Evolutionary conservation across 2,329 filamentous ascomycete genomes (phyloP).

Genomic region (Hymenoscyphus occultus): DNA sequence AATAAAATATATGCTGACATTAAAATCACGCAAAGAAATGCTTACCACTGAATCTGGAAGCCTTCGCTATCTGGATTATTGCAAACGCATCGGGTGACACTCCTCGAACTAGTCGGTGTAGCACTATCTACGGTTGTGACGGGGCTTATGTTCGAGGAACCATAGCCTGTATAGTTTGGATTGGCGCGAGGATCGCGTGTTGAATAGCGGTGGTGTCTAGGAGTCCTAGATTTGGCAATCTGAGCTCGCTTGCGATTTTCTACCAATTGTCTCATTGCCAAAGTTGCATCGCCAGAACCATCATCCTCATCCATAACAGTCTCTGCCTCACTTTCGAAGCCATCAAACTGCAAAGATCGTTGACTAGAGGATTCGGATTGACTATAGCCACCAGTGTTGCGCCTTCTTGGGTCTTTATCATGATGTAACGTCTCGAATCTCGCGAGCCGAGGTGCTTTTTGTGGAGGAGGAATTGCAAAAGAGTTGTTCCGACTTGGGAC

Average conservation of each 20-base stretch:
- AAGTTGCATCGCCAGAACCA: constrained; percentile 54
- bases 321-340: constrained; percentile 56
- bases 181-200: constrained; percentile 25
- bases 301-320: constrained; percentile 51
- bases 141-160: constrained; percentile 46
- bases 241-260: constrained; percentile 31
- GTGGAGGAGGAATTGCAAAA: constrained; percentile 40
- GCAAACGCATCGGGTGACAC: constrained; percentile 56
- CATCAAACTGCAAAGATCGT: constrained; percentile 26
- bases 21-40: constrained; percentile 11
- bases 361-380: constrained; percentile 35
- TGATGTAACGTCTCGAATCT: constrained; percentile 28
- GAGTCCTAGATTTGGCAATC: constrained; percentile 22
- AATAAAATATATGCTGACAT: neutral
- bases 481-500: constrained; percentile 60
- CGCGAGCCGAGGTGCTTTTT: constrained; percentile 27
- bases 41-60: constrained; percentile 64
- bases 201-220: constrained; percentile 26
- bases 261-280: constrained; percentile 55
- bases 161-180: constrained; percentile 26
- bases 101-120: constrained; percentile 42
- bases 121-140: constrained; percentile 45
- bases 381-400: constrained; percentile 31
- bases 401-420: constrained; percentile 20
- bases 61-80: constrained; percentile 42